Base-by-base conservation (phyloP, 768 basidiomycete species). In the Agaricus blazei region DNA sequence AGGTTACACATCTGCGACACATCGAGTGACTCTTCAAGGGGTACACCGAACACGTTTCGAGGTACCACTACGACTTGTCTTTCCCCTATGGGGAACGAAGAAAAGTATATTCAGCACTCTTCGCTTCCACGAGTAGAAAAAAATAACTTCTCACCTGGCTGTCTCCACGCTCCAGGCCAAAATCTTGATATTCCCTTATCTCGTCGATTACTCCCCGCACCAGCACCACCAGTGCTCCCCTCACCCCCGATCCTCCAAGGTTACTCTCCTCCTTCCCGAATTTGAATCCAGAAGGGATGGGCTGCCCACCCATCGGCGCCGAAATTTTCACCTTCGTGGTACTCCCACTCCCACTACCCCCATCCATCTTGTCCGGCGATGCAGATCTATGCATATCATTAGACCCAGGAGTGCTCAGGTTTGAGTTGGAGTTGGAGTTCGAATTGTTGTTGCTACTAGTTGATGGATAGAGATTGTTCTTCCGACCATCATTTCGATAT, bases 111-210 rank as follows among this genome's bases (percentile, higher is more conserved):
- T 28, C 12, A 28, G 24, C 14, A 40, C 29, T 41, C 38, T 62
- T 43, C 54, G 55, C 53, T 24, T 51, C 60, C 24, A 60, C 47
- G 56, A 14, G 36, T 23, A 28, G 15, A 51, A 42, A 27, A 51
- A 36, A 59, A 63, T 60, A 68, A 79, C 82, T 79, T 58, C 78
- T 76, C 27, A 79, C 80, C 11, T 65, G 19, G 36, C 9, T 23
- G 23, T 12, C 83, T 80, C 27, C 90, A 88, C 67, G 40, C 19
- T 3, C 96, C 97, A 65, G 85, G 86, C 93, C 94, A 97, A 75
- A 98, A 97, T 47, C 91, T 82, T 57, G 91, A 93, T 73, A 95
- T 95, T 23, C 90, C 88, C 73, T 95, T 98, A 66, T 93, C 88
- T 55, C 93, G 81, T 67, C 95, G 79, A 58, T 95, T 92, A 57